These are phyloP conservation scores for Oryza punctata DNA, from an alignment of 176 grass and related monocot genomes.

Conservation along the genomic window DNA sequence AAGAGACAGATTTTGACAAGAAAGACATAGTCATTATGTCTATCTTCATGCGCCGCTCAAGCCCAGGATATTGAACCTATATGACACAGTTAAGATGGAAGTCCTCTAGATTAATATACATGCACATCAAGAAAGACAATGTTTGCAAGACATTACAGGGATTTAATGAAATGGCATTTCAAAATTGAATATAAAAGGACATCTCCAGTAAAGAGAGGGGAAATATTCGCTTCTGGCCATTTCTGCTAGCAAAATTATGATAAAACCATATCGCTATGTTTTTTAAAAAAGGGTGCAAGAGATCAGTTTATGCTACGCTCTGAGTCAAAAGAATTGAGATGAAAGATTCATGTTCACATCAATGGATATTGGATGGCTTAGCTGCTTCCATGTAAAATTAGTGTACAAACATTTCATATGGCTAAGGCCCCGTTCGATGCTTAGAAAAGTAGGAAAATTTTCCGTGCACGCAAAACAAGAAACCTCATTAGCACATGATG, in stretches of 20 bases:
- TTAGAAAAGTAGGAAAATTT: too few relatives aligned
- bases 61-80: conserved; percentile 96
- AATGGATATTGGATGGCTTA: neutral
- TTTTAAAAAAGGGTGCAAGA: neutral
- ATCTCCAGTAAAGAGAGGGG: neutral
- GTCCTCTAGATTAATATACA: conserved; percentile 26
- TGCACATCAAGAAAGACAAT: conserved; percentile 11
- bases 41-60: conserved; percentile 90
- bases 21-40: conserved; percentile 89
- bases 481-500: too few relatives aligned
- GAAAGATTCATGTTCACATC: conserved; percentile 14
- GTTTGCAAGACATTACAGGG: neutral
- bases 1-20: conserved; percentile 82
- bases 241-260: conserved; percentile 34
- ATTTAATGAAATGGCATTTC: neutral
- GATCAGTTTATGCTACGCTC: conserved; percentile 5
- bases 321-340: neutral
- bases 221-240: neutral
- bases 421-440: too few relatives aligned
- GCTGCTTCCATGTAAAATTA: conserved; percentile 10
- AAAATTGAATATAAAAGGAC: conserved; percentile 19
- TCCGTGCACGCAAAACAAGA: too few relatives aligned
- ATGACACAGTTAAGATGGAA: conserved; percentile 32
- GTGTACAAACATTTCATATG: conserved; percentile 2
- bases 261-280: neutral